Evolutionary conservation across 768 basidiomycete species (phyloP).

Genomic region (Agaricus sinodeliciosus): DNA sequence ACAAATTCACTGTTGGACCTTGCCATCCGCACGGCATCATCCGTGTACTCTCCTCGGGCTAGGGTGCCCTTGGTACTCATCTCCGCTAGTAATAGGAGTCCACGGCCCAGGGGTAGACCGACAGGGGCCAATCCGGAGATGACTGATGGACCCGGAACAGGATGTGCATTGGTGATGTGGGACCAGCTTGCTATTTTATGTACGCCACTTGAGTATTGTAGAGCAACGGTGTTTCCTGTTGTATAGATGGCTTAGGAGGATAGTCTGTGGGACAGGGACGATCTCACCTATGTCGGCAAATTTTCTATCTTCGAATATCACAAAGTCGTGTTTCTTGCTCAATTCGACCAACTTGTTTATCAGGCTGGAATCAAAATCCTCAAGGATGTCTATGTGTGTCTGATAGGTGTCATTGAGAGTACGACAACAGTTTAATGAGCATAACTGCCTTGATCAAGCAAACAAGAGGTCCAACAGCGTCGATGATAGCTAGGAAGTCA

Average conservation of each 20-base stretch:
- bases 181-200: conserved; percentile 95
- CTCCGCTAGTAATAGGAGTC: conserved; percentile 87
- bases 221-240: conserved; percentile 89
- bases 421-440: conserved; percentile 8
- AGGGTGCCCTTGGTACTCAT: conserved; percentile 92
- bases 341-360: conserved; percentile 65
- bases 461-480: conserved; percentile 81
- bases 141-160: conserved; percentile 93
- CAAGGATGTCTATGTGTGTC: conserved; percentile 96
- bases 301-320: conserved; percentile 98
- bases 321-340: conserved; percentile 78
- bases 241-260: conserved; percentile 2
- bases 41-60: conserved; percentile 77
- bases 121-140: conserved; percentile 85
- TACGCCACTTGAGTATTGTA: conserved; percentile 91
- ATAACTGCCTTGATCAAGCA: conserved; percentile 86
- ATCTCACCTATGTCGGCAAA: conserved; percentile 93
- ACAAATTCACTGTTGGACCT: conserved; percentile 78
- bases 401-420: conserved; percentile 31
- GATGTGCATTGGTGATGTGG: conserved; percentile 95
- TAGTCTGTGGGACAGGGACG: not conserved
- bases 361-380: conserved; percentile 77
- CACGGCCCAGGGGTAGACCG: conserved; percentile 79
- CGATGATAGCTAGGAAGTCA: conserved; percentile 81
- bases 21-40: conserved; percentile 84